Evolutionary conservation across 371 early-diverging fungal genomes (phyloP), one percentile per base, ranked within the genome.

Genomic region (Vittaforma corneae): DNA sequence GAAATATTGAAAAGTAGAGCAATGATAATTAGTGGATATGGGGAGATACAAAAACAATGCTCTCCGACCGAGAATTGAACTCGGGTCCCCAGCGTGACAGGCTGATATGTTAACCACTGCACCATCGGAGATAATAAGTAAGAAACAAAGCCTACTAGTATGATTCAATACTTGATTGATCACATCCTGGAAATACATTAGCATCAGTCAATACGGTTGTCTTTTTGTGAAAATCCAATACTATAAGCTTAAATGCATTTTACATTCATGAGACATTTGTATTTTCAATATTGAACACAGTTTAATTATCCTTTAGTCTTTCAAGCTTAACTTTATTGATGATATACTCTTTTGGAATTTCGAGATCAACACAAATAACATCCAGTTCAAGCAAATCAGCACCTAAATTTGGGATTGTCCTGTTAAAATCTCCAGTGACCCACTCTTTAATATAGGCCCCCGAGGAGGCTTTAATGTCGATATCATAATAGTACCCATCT

Each of bases 391-490:
- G 71, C 11, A 91, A 82, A 71, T 86, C 87, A 9, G 81, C 79
- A 6, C 83, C 82, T 30, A 93, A 68, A 55, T 84, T 87, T 26
- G 95, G 97, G 14, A 62, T 64, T 1, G 93, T 92, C 37, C 94
- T 81, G 1, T 92, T 92, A 9, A 87, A 76, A 78, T 96, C 95
- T 11, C 92, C 89, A 68, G 91, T 91, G 0, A 92, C 86, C 83
- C 93, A 95, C 80, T 96, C 97, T 72, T 96, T 96, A 62, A 96
- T 90, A 68, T 96, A 96, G 0, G 93, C 87, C 6, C 96, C 96
- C 1, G 95, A 92, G 20, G 59, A 60, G 28, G 73, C 55, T 26
- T 33, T 51, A 16, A 75, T 42, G 1, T 18, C 14, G n/a, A 72
- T 45, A 0, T 29, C 30, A 32, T 64, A 70, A 24, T 65, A 70